Evolutionary conservation across 192 early-diverging fungal genomes (phyloP), one percentile per base, ranked within the genome.

Genomic region (Backusella mclennaniae): DNA sequence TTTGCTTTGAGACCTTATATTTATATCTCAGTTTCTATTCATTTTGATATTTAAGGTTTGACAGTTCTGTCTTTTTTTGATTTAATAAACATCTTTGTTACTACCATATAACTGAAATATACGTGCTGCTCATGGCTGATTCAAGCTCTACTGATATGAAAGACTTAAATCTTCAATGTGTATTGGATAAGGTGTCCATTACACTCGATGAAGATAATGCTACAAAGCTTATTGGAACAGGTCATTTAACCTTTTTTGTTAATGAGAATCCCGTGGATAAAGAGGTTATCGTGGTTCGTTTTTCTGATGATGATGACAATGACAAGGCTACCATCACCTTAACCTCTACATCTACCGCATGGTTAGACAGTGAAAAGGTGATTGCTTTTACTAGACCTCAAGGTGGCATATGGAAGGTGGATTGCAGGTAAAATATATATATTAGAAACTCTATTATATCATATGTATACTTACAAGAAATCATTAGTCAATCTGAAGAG

Each of bases 341-440:
- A 8, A 12, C 33, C 3, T 74, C 73, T 33, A 67, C n/a, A 29
- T 66, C 73, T n/a, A 67, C 35, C 19, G 39, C 73, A 41, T 74
- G 73, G 73, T 42, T 74, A 14, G 38, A 74, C 5, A 39, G 63
- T 29, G 73, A 67, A 9, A 17, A 33, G 1, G 29, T 52, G 6
- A 41, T 74, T 6, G 44, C 63, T 9, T 67, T 67, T 67, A 38
- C 73, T 66, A 56, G 63, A 19, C 21, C 53, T 17, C 4, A 31
- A 66, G 63, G 73, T 42, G 73, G 73, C 14, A 14, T 74, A 38
- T 67, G 73, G 73, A 41, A 39, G 12, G 21, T 74, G 1, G 59
- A 74, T 41, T 74, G 53, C 73, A 41, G 73, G 56, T 41, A 66
- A 41, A 1, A 17, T 44, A 23, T 41, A 69, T 8, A 8, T 36